Percentiles rank a stretch among this genome's conserved stretches.
phyloP scores from a whole-genome alignment of 441 rosid genomes.

The Populus tomentosa region DNA sequence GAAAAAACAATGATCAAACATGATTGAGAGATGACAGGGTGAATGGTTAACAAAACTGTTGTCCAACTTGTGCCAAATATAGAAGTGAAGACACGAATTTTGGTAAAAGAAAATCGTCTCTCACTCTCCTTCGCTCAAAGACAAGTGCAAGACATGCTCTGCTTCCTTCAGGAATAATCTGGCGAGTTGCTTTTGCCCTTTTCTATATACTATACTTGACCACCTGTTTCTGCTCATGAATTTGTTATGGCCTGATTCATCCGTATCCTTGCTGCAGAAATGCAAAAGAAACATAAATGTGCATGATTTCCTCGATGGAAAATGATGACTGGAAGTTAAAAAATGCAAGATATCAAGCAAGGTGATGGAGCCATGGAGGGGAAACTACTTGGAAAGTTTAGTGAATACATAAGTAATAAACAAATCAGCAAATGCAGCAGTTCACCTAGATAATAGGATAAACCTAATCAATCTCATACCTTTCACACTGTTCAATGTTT shows the following conservation, averaged over 20 bases:
- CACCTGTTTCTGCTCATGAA: conserved; percentile 52
- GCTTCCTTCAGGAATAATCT: conserved; percentile 73
- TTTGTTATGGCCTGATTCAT: conserved; percentile 4
- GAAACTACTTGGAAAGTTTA: neutral
- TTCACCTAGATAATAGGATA: too few relatives aligned
- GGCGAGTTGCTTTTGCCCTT: conserved; percentile 74
- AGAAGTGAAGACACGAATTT: too few relatives aligned
- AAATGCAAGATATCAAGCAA: neutral
- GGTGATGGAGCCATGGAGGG: neutral
- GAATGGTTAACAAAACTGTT: too few relatives aligned
- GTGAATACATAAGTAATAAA: too few relatives aligned
- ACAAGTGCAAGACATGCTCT: conserved; percentile 67
- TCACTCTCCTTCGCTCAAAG: conserved; percentile 46
- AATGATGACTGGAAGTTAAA: neutral
- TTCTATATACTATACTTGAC: conserved; percentile 64
- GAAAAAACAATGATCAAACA: too few relatives aligned
- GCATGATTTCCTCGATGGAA: neutral
- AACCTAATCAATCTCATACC: conserved; percentile 20
- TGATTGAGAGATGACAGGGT: too few relatives aligned
- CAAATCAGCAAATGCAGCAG: too few relatives aligned
- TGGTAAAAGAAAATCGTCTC: too few relatives aligned
- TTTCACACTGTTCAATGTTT: conserved; percentile 20
- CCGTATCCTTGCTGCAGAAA: conserved; percentile 10
- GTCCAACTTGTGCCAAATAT: too few relatives aligned
- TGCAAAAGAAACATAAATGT: neutral